Percentiles rank a stretch among this genome's conserved stretches.
These are phyloP conservation scores for Teunomyces cretensis DNA, from an alignment of 805 yeast species.

Conservation along the genomic window DNA sequence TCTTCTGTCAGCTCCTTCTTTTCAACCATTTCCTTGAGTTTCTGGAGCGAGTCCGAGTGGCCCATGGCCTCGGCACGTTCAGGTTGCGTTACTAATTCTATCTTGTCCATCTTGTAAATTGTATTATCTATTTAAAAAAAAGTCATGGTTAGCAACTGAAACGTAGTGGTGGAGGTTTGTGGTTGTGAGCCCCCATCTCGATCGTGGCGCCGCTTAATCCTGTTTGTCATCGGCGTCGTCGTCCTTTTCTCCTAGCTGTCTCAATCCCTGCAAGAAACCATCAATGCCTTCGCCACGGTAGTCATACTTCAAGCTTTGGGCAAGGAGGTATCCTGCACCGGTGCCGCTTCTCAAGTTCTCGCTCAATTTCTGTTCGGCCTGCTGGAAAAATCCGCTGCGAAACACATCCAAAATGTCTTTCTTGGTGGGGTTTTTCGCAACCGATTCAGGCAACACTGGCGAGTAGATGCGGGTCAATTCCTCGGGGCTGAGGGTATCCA, in stretches of 20 bases:
- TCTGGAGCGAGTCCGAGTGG: constrained; percentile 15
- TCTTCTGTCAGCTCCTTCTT: constrained; percentile 13
- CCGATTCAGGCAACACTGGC: constrained; percentile 41
- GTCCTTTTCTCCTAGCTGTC: constrained; percentile 24
- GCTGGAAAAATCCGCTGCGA: constrained; percentile 49
- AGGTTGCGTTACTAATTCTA: constrained; percentile 30
- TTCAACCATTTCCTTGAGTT: constrained; percentile 25
- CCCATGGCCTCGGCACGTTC: constrained; percentile 9
- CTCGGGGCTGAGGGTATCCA: constrained; percentile 30
- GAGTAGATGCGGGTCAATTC: constrained; percentile 35
- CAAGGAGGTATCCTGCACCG: constrained; percentile 50
- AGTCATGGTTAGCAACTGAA: neutral
- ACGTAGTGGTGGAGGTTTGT: neutral
- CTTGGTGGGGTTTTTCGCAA: constrained; percentile 32
- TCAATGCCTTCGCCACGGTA: constrained; percentile 58
- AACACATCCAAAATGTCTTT: constrained; percentile 43
- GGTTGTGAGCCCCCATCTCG: neutral
- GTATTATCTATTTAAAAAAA: neutral
- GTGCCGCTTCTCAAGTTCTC: constrained; percentile 35
- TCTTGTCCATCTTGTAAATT: constrained; percentile 15
- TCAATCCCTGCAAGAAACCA: constrained; percentile 46
- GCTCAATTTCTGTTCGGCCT: constrained; percentile 41
- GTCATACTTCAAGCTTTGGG: constrained; percentile 47
- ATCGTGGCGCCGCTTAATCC: neutral
- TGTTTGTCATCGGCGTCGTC: constrained; percentile 6